A percentile compares a stretch with the other conserved stretches of the same genome.
phyloP scores from a whole-genome alignment of 345 rosid genomes.

The Mangifera indica region DNA sequence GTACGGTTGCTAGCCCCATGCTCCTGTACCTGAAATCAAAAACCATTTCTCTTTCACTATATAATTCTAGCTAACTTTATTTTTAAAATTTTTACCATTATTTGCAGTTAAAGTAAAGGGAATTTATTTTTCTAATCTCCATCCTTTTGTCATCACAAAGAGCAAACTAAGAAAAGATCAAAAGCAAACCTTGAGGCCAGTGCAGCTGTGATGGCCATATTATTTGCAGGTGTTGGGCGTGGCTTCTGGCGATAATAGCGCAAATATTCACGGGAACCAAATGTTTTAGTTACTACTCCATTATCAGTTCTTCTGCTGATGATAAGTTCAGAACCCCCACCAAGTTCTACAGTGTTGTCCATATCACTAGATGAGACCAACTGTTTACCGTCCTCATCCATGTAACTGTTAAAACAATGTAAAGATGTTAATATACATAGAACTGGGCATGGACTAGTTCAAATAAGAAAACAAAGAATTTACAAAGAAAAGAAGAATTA shows the following conservation, averaged over 20 bases:
- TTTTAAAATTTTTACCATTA: neutral
- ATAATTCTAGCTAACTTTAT: neutral
- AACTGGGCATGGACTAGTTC: neutral
- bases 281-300: conserved; percentile 50
- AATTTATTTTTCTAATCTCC: neutral
- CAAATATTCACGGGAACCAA: conserved; percentile 86
- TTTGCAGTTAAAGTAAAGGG: neutral
- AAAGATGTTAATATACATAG: neutral
- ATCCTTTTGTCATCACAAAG: neutral
- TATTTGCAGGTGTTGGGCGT: conserved; percentile 59
- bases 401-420: conserved; percentile 47
- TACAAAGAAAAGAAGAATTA: neutral
- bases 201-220: conserved; percentile 56
- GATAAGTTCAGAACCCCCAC: conserved; percentile 84
- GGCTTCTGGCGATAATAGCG: conserved; percentile 94
- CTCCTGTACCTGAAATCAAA: conserved; percentile 61
- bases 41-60: neutral
- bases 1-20: conserved; percentile 80
- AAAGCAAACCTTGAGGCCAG: conserved; percentile 66
- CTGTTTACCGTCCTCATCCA: conserved; percentile 75
- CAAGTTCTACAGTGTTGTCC: conserved; percentile 56
- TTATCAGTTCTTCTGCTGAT: conserved; percentile 56
- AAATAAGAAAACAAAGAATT: neutral
- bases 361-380: conserved; percentile 60
- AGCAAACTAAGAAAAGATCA: conserved; percentile 9